Percentiles rank a stretch among this genome's conserved stretches.
Conservation (phyloP, 2,329 filamentous ascomycete species). For the Exophiala xenobiotica region DNA sequence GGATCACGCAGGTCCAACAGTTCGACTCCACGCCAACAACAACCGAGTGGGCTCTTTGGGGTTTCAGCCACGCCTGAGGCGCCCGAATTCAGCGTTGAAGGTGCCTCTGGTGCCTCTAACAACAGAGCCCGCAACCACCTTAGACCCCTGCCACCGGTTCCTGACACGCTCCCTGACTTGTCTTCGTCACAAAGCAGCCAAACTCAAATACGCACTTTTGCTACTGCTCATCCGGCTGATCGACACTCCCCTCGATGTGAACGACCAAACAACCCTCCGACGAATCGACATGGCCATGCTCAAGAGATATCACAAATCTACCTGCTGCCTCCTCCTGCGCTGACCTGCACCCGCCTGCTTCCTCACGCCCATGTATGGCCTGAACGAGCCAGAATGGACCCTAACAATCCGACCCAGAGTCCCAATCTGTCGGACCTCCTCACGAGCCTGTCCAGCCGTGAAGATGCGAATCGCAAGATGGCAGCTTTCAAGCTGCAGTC, state of each 20-base stretch:
- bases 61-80: neutral
- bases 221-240: neutral
- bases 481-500: constrained; percentile 97
- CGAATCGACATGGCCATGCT: constrained; percentile 14
- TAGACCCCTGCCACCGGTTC: neutral
- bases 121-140: neutral
- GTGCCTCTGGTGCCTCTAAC: no score
- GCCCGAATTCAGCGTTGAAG: neutral
- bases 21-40: constrained; percentile 6
- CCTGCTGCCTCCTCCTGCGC: constrained; percentile 9
- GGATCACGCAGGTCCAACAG: neutral
- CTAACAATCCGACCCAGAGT: constrained; percentile 20
- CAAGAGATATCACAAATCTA: constrained; percentile 3
- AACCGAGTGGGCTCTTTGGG: neutral
- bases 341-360: constrained; percentile 8
- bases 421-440: constrained; percentile 58
- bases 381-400: constrained; percentile 20
- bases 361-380: constrained; percentile 15
- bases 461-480: constrained; percentile 96
- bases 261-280: constrained; percentile 1
- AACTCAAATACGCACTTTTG: constrained; percentile 8
- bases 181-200: constrained; percentile 4
- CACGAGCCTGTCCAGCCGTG: constrained; percentile 58
- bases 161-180: constrained; percentile 2
- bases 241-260: constrained; percentile 2